Conservation (phyloP, 345 rosid species). For the Sapria himalayana region DNA sequence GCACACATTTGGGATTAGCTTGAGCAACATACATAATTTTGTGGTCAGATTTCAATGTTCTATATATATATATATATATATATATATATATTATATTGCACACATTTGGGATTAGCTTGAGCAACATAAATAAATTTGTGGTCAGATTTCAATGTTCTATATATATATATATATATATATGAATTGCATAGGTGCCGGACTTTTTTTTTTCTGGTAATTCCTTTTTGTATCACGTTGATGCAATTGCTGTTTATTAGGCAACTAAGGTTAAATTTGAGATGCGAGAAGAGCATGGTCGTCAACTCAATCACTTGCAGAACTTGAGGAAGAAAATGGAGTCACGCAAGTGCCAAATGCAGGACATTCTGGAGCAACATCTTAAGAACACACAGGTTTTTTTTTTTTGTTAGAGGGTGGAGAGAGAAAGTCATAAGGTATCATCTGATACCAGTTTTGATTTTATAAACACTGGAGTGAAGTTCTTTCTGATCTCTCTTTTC, state of each 20-base stretch:
- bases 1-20: too few relatives aligned
- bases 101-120: too few relatives aligned
- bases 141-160: background rate
- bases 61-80: too few relatives aligned
- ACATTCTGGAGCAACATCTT: conserved; percentile 49
- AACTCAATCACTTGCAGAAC: conserved; percentile 17
- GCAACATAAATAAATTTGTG: too few relatives aligned
- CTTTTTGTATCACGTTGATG: conserved; percentile 3
- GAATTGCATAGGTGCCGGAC: background rate
- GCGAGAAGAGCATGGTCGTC: conserved; percentile 28
- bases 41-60: too few relatives aligned
- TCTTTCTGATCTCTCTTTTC: too few relatives aligned
- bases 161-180: background rate
- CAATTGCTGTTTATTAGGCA: conserved; percentile 31
- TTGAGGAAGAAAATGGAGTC: conserved; percentile 20
- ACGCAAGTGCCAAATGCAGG: conserved; percentile 46
- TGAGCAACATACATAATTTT: too few relatives aligned
- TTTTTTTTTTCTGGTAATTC: background rate
- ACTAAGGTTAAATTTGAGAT: conserved; percentile 37
- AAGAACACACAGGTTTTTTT: conserved; percentile 60
- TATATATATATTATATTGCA: too few relatives aligned
- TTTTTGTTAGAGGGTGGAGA: too few relatives aligned
- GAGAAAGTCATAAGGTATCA: too few relatives aligned
- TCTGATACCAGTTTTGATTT: too few relatives aligned
- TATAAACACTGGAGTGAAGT: too few relatives aligned